Evolutionary conservation across 148 eudicot species (phyloP), one percentile per base, ranked within the genome.

Genomic region (Rhododendron henanense): DNA sequence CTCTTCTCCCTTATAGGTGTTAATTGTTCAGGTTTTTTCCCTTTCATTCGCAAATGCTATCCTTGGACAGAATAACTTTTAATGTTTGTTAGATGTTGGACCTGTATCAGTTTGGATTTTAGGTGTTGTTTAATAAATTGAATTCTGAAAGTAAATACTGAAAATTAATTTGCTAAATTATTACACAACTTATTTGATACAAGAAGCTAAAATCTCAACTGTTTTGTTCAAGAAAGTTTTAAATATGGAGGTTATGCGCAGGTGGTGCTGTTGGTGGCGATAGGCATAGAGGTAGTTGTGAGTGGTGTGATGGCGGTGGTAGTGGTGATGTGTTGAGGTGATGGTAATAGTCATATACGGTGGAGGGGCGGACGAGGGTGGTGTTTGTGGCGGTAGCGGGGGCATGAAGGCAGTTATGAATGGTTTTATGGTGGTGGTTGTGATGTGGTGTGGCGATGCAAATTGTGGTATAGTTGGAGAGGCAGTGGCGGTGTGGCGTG

Each of bases 1-100:
- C 73, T 86, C 90, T 83, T 92, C 86, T 90, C 87, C 65, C 25
- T 3, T 80, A 37, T 81, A 84, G 85, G 85, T 77, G 87, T 86
- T 73, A 88, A 84, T 78, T 77, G 41, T 84, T 87, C 37, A 85
- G 88, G 61, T 84, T 89, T 84, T 89, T 88, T 92, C 28, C 78
- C 85, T 83, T 77, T 35, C 67, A 25, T 78, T 48, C 44, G n/a
- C 76, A 81, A 47, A 48, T 85, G n/a, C 41, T 48, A 76, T 78
- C 65, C 37, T 14, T 19, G 50, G 50, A 55, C 82, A 48, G 76
- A 45, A 28, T 75, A 55, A 80, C 67, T 79, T 83, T 69, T 44
- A 78, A 80, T 67, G 11, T 65, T 73, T 5, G 35, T 63, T 67
- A 33, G 13, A 73, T 67, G 33, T 67, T 28, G 15, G 31, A 31